These are phyloP conservation scores for Inga laurina DNA, from an alignment of 306 rosid species.

Conservation along the genomic window DNA sequence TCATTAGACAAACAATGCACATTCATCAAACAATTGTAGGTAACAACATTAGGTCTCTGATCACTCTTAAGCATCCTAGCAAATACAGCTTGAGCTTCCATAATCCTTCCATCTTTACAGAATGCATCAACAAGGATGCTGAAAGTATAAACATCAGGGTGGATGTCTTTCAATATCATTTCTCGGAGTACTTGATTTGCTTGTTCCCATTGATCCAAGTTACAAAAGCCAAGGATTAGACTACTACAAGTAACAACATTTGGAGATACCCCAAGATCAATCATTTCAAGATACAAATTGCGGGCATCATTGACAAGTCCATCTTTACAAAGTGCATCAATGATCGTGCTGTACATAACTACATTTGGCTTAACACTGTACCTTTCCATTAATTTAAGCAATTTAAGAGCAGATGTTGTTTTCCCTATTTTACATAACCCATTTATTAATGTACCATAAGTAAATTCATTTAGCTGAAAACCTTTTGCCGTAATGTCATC, in stretches of 20 bases:
- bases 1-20: no score
- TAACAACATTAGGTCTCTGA: no score
- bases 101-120: no score
- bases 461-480: background rate
- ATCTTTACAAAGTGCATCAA: background rate
- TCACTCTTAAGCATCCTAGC: no score
- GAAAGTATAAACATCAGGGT: no score
- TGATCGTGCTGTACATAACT: background rate
- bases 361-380: background rate
- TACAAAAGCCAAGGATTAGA: background rate
- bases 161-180: no score
- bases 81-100: no score
- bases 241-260: background rate
- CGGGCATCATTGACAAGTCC: background rate
- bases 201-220: background rate
- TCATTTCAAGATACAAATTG: background rate
- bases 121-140: no score
- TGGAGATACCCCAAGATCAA: background rate
- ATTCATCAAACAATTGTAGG: no score
- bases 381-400: background rate
- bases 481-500: background rate
- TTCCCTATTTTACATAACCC: background rate
- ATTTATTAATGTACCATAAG: background rate
- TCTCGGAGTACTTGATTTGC: no score
- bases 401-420: background rate